phyloP scores from a whole-genome alignment of 2,329 filamentous ascomycete species.

The Cryphonectria radicalis region DNA sequence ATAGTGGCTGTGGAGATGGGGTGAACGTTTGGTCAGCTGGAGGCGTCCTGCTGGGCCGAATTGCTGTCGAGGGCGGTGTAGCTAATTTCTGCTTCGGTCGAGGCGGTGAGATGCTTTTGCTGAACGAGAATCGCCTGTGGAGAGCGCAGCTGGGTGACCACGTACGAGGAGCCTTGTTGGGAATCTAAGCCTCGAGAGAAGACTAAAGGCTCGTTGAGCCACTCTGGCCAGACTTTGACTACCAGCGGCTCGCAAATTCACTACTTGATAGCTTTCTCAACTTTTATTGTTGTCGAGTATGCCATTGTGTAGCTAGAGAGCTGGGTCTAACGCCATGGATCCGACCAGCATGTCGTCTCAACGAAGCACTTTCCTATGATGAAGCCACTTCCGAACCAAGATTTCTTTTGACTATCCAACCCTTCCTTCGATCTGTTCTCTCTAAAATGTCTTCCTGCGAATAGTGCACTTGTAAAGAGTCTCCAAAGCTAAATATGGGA shows the following conservation, averaged over 20 bases:
- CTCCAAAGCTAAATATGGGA: background rate
- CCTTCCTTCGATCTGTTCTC: too few species aligned
- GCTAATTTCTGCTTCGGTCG: conserved; percentile 55
- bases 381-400: too few species aligned
- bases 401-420: too few species aligned
- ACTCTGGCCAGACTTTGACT: background rate
- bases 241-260: too few species aligned
- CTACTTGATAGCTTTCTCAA: too few species aligned
- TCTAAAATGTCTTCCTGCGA: background rate
- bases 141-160: conserved; percentile 40
- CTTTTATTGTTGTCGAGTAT: too few species aligned
- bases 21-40: conserved; percentile 52
- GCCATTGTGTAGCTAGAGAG: too few species aligned
- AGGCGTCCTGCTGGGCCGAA: conserved; percentile 51
- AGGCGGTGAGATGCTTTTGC: conserved; percentile 48
- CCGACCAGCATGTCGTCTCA: too few species aligned
- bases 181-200: conserved; percentile 12
- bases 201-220: background rate
- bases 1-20: conserved; percentile 53
- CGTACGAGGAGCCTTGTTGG: conserved; percentile 36
- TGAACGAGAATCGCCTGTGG: conserved; percentile 53
- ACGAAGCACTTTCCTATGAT: too few species aligned
- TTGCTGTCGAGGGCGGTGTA: conserved; percentile 46
- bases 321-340: too few species aligned
- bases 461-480: background rate